Percentiles rank a stretch among this genome's conserved stretches.
phyloP scores from a whole-genome alignment of 2,329 filamentous ascomycete genomes.

The Aspergillus pseudoviridinutans region DNA sequence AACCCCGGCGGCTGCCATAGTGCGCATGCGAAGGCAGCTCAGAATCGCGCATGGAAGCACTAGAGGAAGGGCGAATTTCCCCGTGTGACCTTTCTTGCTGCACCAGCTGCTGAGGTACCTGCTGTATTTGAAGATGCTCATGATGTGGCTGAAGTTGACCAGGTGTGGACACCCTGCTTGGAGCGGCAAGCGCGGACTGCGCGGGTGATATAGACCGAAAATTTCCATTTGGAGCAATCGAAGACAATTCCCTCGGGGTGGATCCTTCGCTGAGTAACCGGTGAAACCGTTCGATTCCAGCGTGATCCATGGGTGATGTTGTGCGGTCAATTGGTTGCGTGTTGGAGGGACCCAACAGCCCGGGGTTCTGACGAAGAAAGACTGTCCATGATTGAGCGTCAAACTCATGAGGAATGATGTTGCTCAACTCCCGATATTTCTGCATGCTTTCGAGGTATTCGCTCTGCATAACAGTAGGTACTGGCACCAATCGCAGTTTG shows the following conservation, averaged over 20 bases:
- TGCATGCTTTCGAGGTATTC: slow-evolving; percentile 61
- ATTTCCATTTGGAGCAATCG: slow-evolving; percentile 24
- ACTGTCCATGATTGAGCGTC: slow-evolving; percentile 75
- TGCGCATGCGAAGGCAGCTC: slow-evolving; percentile 27
- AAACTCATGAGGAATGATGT: slow-evolving; percentile 55
- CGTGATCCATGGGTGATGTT: slow-evolving; percentile 36
- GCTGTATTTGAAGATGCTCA: slow-evolving; percentile 18
- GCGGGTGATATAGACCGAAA: slow-evolving; percentile 36
- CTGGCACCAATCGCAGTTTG: slow-evolving; percentile 77
- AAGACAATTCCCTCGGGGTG: slow-evolving; percentile 39
- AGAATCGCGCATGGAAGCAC: slow-evolving; percentile 50
- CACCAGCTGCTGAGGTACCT: slow-evolving; percentile 15
- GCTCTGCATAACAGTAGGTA: slow-evolving; percentile 61
- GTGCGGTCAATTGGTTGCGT: slow-evolving; percentile 22
- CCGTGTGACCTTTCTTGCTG: slow-evolving; percentile 29
- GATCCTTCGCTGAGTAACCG: slow-evolving; percentile 42
- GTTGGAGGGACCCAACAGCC: slow-evolving; percentile 27
- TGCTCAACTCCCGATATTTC: slow-evolving; percentile 56
- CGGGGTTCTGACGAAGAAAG: slow-evolving; percentile 69
- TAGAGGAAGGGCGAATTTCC: slow-evolving; percentile 57
- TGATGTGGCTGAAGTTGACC: slow-evolving; percentile 22
- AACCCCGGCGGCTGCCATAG: slow-evolving; percentile 30
- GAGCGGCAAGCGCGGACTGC: slow-evolving; percentile 31
- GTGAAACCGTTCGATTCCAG: slow-evolving; percentile 44
- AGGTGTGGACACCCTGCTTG: slow-evolving; percentile 38